Base-by-base conservation (phyloP, 1,284 basidiomycete genomes). In the Thelephora terrestris region DNA sequence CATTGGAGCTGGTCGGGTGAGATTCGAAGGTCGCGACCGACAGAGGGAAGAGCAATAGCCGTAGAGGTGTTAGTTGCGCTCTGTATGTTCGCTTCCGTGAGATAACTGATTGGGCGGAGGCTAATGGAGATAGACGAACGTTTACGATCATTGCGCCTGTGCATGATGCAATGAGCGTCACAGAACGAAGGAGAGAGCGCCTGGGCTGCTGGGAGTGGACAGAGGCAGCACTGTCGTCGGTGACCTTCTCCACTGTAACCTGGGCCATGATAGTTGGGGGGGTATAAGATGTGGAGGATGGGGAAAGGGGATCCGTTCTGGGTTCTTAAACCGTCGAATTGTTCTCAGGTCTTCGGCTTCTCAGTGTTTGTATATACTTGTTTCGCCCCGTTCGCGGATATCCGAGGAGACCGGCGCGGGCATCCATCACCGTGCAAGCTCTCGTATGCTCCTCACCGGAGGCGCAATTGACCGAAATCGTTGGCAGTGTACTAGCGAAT, bases 11-110 rank as follows among this genome's bases (percentile, higher is more conserved):
- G 55, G 48, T 69, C 63, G 44, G 69, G 57, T 7, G 59, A 55
- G 21, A 77, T 71, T 37, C 65, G 51, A n/a, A 80, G 61, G 23
- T 74, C 71, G 4, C 50, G 44, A 27, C 74, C 74, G 38, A 81
- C 78, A 1, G 68, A 69, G 0, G 80, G 79, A 6, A 84, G 63
- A 0, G 78, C 66, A 44, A 82, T 76, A 2, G 66, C 59, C 1
- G 64, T 61, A 1, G 65, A 61, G 5, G 66, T 64, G 21, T 53
- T 58, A 36, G 63, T 65, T 9, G 62, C 57, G 36, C 56, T 63
- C 68, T 70, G 49, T n/a, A 12, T 38, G 29, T 5, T 34, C 20
- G 43, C 14, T n/a, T 23, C 20, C 14, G 32, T 47, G 6, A 39
- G n/a, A 10, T 32, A 20, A 9, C 44, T 32, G 17, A 36, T 20